Percentiles rank a stretch among this genome's conserved stretches.
These are phyloP conservation scores for Sugiyamaella grinbergsii DNA, from an alignment of 1,139 yeast species.

Conservation along the genomic window DNA sequence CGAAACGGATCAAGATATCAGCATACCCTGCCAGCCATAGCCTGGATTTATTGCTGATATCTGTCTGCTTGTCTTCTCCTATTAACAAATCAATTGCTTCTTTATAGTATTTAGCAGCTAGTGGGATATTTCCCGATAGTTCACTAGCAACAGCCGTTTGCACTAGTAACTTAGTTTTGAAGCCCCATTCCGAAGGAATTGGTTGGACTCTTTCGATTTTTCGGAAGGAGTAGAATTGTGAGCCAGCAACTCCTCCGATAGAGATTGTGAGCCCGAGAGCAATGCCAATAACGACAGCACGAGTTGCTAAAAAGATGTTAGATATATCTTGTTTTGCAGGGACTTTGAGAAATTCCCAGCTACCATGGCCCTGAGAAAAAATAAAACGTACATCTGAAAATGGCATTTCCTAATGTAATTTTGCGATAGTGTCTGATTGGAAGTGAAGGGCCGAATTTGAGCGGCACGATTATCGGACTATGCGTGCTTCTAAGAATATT, in stretches of 20 bases:
- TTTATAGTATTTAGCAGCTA: slow-evolving; percentile 32
- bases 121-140: slow-evolving; percentile 30
- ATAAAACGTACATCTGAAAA: slow-evolving; percentile 17
- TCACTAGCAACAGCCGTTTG: slow-evolving; percentile 41
- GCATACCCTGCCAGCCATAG: slow-evolving; percentile 46
- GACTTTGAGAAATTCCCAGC: too few relatives aligned
- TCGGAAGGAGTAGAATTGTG: slow-evolving; percentile 12
- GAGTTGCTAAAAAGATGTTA: slow-evolving; percentile 15
- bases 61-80: slow-evolving; percentile 21
- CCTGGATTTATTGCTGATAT: slow-evolving; percentile 34
- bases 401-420: slow-evolving; percentile 20
- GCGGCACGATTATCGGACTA: too few relatives aligned
- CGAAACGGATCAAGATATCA: slow-evolving; percentile 44
- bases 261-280: slow-evolving; percentile 16
- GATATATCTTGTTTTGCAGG: too few relatives aligned
- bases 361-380: too few relatives aligned
- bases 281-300: slow-evolving; percentile 19
- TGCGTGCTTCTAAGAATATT: neutral
- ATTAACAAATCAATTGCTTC: slow-evolving; percentile 35
- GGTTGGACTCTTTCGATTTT: slow-evolving; percentile 37
- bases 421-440: slow-evolving; percentile 15
- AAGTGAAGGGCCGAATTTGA: neutral
- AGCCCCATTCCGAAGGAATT: slow-evolving; percentile 40
- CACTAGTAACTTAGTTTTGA: slow-evolving; percentile 34
- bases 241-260: slow-evolving; percentile 19